Percentiles rank a stretch among this genome's conserved stretches.
These are phyloP conservation scores for Citrus sinensis DNA, from an alignment of 345 rosid genomes.

Conservation along the genomic window DNA sequence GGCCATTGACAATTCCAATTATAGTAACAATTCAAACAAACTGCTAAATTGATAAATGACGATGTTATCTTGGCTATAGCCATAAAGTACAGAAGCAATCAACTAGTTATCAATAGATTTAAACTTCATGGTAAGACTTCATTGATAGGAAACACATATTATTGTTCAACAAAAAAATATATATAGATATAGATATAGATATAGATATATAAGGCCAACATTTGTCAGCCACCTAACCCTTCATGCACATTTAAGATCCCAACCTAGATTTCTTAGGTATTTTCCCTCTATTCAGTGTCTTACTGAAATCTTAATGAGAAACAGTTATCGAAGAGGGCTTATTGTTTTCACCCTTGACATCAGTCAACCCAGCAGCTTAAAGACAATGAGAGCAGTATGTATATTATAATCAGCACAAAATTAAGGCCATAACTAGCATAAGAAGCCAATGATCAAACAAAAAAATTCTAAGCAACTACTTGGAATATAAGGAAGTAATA, in stretches of 20 bases:
- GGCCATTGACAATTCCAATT: not conserved
- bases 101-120: not conserved
- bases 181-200: no score
- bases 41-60: not conserved
- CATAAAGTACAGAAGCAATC: not conserved
- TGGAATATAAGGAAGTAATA: not conserved
- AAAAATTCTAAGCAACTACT: not conserved
- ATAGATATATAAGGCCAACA: not conserved
- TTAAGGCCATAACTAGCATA: not conserved
- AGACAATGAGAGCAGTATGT: not conserved
- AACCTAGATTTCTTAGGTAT: not conserved
- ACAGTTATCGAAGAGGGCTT: not conserved
- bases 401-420: not conserved
- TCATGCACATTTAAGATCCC: not conserved
- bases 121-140: not conserved
- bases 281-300: not conserved
- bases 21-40: constrained; percentile 1
- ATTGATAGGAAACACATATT: not conserved
- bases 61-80: not conserved
- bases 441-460: not conserved
- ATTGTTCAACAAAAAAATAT: not conserved
- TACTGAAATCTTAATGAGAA: not conserved
- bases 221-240: not conserved
- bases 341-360: not conserved
- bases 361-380: not conserved